Conservation (phyloP, 2,329 filamentous ascomycete genomes). For the Fusarium robinianum region DNA sequence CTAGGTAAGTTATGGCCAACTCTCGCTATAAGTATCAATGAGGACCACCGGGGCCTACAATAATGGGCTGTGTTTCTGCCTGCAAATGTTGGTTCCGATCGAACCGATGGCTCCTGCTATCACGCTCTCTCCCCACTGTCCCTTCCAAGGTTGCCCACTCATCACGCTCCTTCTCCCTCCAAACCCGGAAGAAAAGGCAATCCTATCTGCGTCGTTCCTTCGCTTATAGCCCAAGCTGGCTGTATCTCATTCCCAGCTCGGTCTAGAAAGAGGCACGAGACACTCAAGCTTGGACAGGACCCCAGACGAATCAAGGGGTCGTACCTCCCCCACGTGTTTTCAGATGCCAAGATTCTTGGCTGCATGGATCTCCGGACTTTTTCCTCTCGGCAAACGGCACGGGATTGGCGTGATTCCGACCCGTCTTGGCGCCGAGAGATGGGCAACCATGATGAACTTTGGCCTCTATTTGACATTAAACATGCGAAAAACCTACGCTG, state of each 20-base stretch:
- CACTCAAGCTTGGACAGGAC: not conserved
- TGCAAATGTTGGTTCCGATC: constrained; percentile 12
- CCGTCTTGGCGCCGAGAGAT: constrained; percentile 12
- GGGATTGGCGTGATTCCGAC: constrained; percentile 17
- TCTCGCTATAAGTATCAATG: constrained; percentile 19
- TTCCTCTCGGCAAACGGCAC: constrained; percentile 27
- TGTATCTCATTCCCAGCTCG: constrained; percentile 12
- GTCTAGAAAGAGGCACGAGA: constrained; percentile 29
- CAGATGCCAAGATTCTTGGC: constrained; percentile 30
- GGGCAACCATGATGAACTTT: not conserved
- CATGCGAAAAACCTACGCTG: too few relatives aligned
- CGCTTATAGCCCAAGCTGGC: not conserved
- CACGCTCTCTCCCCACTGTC: not conserved
- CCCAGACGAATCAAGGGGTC: constrained; percentile 24
- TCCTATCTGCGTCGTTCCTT: constrained; percentile 4
- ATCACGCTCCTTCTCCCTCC: constrained; percentile 2
- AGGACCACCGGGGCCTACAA: too few relatives aligned
- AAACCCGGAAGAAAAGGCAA: not conserved
- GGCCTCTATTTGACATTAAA: too few relatives aligned
- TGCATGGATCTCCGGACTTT: constrained; percentile 1
- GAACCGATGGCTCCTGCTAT: constrained; percentile 18
- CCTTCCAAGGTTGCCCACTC: constrained; percentile 11
- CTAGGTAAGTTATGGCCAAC: too few relatives aligned
- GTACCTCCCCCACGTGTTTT: constrained; percentile 28
- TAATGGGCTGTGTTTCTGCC: not conserved